These are phyloP conservation scores for Beauveria medogensis DNA, from an alignment of 2,329 filamentous ascomycete genomes.

Conservation along the genomic window DNA sequence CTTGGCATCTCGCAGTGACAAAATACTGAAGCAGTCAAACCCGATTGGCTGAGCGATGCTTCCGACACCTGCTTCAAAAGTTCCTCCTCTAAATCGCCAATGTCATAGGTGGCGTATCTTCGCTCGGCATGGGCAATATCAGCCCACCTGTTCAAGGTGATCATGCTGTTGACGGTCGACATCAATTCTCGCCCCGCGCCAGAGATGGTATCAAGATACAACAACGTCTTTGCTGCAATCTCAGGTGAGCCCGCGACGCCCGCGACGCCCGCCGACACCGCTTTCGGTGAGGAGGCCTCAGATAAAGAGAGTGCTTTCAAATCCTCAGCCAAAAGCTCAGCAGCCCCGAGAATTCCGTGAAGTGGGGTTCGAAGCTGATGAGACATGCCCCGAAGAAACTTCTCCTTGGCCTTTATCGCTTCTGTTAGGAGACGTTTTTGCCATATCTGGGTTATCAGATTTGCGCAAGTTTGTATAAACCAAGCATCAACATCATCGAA, in stretches of 20 bases:
- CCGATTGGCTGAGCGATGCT: background rate
- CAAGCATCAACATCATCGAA: slow-evolving; percentile 40
- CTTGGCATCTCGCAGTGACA: background rate
- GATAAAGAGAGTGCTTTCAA: slow-evolving; percentile 19
- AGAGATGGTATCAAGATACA: slow-evolving; percentile 16
- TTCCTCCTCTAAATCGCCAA: background rate
- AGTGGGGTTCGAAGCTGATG: slow-evolving; percentile 41
- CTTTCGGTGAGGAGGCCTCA: background rate
- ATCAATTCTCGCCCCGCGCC: background rate
- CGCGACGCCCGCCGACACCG: background rate
- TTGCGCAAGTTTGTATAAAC: slow-evolving; percentile 34
- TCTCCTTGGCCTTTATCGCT: slow-evolving; percentile 34
- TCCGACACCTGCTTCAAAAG: background rate
- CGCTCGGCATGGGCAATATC: slow-evolving; percentile 23
- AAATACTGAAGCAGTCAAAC: background rate
- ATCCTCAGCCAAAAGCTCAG: slow-evolving; percentile 34
- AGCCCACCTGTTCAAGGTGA: slow-evolving; percentile 33
- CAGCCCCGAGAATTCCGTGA: slow-evolving; percentile 34
- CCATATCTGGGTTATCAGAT: slow-evolving; percentile 28
- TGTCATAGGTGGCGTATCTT: slow-evolving; percentile 19
- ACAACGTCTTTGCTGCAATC: slow-evolving; percentile 11
- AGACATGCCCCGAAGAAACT: slow-evolving; percentile 36
- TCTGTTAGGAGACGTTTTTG: slow-evolving; percentile 31
- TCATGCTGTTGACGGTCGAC: slow-evolving; percentile 31
- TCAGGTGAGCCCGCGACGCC: background rate